Evolutionary conservation across 2,329 filamentous ascomycete genomes (phyloP), one percentile per base, ranked within the genome.

Genomic region (Achaetomium macrosporum): DNA sequence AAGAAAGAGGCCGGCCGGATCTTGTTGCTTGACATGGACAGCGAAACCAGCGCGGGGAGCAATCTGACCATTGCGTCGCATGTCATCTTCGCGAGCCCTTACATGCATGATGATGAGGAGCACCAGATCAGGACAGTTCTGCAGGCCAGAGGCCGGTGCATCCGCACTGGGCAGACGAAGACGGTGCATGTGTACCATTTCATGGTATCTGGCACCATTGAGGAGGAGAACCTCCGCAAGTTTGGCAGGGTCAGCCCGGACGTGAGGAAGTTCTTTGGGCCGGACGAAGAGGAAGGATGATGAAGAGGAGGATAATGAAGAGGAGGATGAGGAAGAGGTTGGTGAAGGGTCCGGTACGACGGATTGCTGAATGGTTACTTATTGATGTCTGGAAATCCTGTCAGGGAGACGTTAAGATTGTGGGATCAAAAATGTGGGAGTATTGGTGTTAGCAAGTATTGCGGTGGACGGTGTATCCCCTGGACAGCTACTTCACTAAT

Each of bases 1-100:
- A 1, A 3, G 0, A 55, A 59, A 11, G 15, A 44, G 2, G 54
- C 54, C n/a, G 55, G 57, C 15, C 43, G 64, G 35, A 64, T 73
- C 1, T 62, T 72, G 16, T 56, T 75, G 5, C 64, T 74, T 47
- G 66, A 66, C 31, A 65, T 74, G 33, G 69, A 68, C 59, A 66
- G 65, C 9, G 61, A 65, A 4, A 66, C 71, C 30, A 68, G 71
- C 2, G 70, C 73, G 0, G 73, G 73, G 0, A 68, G 66, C 20
- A 75, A 75, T 54, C 61, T 74, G 12, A 68, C 68, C 11, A 63
- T 67, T 19, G 72, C 72, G 1, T 73, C 71, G 50, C 72, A 74
- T 49, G 61, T 75, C 45, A 65, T 76, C 40, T 74, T 75, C 47
- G 64, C 67, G 0, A 68, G 64, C 5, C 69, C 72, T 0, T 63